Percentiles rank a stretch among this genome's conserved stretches.
These are phyloP conservation scores for Prunella vulgaris DNA, from an alignment of 257 asterid species.

Conservation along the genomic window DNA sequence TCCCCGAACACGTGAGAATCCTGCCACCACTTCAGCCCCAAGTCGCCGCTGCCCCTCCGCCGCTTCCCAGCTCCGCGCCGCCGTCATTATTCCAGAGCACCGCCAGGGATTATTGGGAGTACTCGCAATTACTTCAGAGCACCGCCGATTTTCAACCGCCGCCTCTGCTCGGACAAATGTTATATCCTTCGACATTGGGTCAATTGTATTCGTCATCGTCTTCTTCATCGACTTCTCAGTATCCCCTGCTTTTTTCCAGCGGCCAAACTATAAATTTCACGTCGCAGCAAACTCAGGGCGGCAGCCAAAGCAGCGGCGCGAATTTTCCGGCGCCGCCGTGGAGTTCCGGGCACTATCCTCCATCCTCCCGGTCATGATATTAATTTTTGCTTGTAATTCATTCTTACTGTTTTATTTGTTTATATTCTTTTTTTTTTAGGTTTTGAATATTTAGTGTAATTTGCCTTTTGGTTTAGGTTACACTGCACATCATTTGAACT, in stretches of 20 bases:
- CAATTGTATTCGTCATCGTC: conserved; percentile 33
- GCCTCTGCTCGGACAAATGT: conserved; percentile 45
- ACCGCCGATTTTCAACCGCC: conserved; percentile 29
- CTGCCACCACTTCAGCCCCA: conserved; percentile 34
- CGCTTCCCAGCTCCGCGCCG: conserved; percentile 3
- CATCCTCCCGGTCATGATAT: conserved; percentile 56
- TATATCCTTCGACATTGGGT: conserved; percentile 42
- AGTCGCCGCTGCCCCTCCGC: conserved; percentile 9
- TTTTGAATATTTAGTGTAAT: conserved; percentile 5
- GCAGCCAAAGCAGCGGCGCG: not conserved
- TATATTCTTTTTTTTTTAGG: not conserved
- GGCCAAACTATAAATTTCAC: conserved; percentile 45
- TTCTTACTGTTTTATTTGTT: conserved; percentile 8
- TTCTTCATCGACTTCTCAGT: conserved; percentile 28
- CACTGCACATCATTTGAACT: not conserved
- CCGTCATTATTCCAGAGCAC: conserved; percentile 29
- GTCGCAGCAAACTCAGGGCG: conserved; percentile 23
- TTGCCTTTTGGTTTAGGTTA: conserved; percentile 23
- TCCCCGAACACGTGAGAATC: conserved; percentile 63
- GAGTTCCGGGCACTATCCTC: conserved; percentile 51
- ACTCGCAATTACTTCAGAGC: conserved; percentile 60
- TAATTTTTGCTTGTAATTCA: not conserved
- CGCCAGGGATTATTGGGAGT: conserved; percentile 59
- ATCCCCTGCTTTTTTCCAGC: conserved; percentile 45
- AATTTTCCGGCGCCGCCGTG: conserved; percentile 42